Base-by-base conservation (phyloP, 2,329 filamentous ascomycete species). In the Magnaporthiopsis incrustans region DNA sequence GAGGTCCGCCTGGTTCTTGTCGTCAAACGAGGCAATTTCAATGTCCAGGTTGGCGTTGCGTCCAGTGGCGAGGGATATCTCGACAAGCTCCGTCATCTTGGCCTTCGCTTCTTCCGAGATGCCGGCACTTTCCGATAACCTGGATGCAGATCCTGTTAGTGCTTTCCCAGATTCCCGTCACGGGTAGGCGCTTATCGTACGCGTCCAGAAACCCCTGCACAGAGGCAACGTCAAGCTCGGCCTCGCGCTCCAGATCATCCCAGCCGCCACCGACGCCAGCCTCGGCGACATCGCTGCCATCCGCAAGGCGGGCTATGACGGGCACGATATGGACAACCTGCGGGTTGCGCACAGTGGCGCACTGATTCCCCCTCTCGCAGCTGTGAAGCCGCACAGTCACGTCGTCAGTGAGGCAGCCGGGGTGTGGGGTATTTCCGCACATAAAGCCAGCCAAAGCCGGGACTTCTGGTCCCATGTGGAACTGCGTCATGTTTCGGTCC, bases 191-290 rank as follows among this genome's bases (percentile, higher is more conserved):
- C 77, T 72, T 65, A 18, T 75, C 66, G 1, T 68, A 33, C 5
- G 71, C 50, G 22, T 70, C 60, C 10, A 71, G 67, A 1, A 70
- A 67, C 6, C 71, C 68, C 0, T 67, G 57, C 61, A 59, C 15
- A n/a, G 81, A 75, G 30, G 84, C 72, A 12, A 85, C 73, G 44
- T 89, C 86, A 10, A 95, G 75, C 71, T 90, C 88, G 30, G 86
- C 84, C 27, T 83, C 82, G 60, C 87, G 84, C 68, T 87, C 83
- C 7, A 96, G 75, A 73, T 96, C 91, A 3, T 88, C 89, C 15
- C 86, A 86, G 0, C 92, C 92, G 7, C 92, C 92, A 7, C 92
- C 92, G 33, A 90, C 83, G 1, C 92, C 92, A 8, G 88, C 71
- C 72, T 97, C 94, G 2, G 80, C 81, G 38, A 96, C 77, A 27